Conservation (phyloP, 345 rosid species). For the Sonneratia alba region DNA sequence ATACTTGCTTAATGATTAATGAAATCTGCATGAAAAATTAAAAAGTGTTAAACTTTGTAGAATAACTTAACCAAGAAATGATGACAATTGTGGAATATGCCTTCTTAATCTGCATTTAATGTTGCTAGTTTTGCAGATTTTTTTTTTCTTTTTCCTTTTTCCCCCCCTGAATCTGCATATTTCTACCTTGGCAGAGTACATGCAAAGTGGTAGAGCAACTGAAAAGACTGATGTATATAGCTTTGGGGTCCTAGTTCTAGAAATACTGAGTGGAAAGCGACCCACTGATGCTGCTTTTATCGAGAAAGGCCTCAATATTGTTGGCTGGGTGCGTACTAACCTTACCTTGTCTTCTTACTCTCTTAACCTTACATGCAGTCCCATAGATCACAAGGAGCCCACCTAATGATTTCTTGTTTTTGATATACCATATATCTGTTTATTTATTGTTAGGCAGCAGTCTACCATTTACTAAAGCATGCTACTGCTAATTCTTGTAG, state of each 20-base stretch:
- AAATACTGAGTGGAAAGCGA: conserved; percentile 87
- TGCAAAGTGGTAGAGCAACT: conserved; percentile 99
- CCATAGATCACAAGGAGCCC: neutral
- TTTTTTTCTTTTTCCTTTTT: neutral
- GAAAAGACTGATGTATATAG: conserved; percentile 97
- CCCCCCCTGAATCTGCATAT: conserved; percentile 1
- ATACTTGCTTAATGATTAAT: neutral
- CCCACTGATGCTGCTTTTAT: conserved; percentile 96
- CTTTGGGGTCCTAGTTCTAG: conserved; percentile 90
- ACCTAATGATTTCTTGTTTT: neutral
- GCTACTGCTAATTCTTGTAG: neutral
- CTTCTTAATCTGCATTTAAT: neutral
- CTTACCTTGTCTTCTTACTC: neutral
- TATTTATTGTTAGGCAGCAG: neutral
- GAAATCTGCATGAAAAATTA: neutral
- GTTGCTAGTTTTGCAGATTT: neutral
- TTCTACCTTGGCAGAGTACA: conserved; percentile 57
- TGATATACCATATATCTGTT: neutral
- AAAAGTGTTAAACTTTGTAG: neutral
- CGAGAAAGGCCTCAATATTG: conserved; percentile 93
- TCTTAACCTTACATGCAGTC: neutral
- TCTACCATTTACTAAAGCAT: neutral
- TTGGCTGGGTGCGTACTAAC: conserved; percentile 80
- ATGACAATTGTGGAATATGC: no score
- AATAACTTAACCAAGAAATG: neutral